These are phyloP conservation scores for Zopfia rhizophila DNA, from an alignment of 2,329 filamentous ascomycete genomes.

Conservation along the genomic window DNA sequence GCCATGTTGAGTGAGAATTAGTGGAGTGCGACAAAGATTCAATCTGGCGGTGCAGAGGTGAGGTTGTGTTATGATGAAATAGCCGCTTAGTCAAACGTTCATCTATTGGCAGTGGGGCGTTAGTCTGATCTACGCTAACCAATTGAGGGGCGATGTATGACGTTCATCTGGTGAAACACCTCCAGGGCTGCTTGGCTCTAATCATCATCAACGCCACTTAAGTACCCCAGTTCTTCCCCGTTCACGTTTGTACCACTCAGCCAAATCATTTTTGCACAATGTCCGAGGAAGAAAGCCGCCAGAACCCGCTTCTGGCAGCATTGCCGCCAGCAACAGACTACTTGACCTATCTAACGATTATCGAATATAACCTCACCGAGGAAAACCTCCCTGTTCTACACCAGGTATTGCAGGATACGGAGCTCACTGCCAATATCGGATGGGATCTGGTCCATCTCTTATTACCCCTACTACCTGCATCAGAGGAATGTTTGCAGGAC, in stretches of 20 bases:
- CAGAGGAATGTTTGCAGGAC: conserved; percentile 76
- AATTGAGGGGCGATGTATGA: neutral
- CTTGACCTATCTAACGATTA: conserved; percentile 80
- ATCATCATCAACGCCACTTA: neutral
- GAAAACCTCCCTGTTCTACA: conserved; percentile 75
- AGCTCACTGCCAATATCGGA: conserved; percentile 79
- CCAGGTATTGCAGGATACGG: conserved; percentile 73
- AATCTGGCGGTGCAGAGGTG: neutral
- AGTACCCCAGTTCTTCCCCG: no score
- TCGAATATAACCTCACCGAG: conserved; percentile 76
- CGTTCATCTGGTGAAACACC: neutral
- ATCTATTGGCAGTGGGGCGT: conserved; percentile 5
- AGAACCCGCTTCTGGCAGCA: conserved; percentile 66
- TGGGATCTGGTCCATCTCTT: conserved; percentile 86
- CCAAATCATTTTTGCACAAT: no score
- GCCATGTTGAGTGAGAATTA: conserved; percentile 70
- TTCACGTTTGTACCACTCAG: no score
- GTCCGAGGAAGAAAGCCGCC: conserved; percentile 41
- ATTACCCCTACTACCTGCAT: conserved; percentile 70
- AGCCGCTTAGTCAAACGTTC: no score
- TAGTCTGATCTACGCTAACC: no score
- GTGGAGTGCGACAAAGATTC: neutral
- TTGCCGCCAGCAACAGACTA: conserved; percentile 72
- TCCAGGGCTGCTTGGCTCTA: neutral
- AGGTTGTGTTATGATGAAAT: conserved; percentile 1